Conservation (phyloP, 2,329 filamentous ascomycete species). For the Stagonosporopsis vannaccii region DNA sequence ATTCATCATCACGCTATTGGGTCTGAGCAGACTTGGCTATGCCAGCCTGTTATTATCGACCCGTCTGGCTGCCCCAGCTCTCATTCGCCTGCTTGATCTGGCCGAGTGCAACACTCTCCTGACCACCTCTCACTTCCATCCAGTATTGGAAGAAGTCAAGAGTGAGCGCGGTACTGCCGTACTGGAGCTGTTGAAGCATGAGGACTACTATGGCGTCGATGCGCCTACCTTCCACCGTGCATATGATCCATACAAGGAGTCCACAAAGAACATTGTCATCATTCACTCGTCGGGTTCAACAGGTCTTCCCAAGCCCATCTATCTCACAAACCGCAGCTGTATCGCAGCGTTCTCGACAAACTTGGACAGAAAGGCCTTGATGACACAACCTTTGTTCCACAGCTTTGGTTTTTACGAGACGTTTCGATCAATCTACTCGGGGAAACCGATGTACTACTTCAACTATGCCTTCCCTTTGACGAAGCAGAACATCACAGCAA, state of each 20-base stretch:
- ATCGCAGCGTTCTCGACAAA: slow-evolving; percentile 30
- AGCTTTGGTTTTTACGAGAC: slow-evolving; percentile 35
- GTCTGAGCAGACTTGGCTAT: slow-evolving; percentile 63
- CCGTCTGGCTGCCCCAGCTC: slow-evolving; percentile 60
- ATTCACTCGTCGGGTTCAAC: slow-evolving; percentile 65
- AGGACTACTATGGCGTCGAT: slow-evolving; percentile 29
- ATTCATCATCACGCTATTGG: slow-evolving; percentile 63
- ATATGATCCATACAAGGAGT: slow-evolving; percentile 32
- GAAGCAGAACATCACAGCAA: slow-evolving; percentile 25
- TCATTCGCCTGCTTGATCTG: slow-evolving; percentile 51
- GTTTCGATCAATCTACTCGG: slow-evolving; percentile 33
- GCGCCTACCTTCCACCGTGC: slow-evolving; percentile 24
- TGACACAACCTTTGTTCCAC: slow-evolving; percentile 37
- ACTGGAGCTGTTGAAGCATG: slow-evolving; percentile 33
- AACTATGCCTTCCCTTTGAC: slow-evolving; percentile 33
- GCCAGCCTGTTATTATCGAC: slow-evolving; percentile 63
- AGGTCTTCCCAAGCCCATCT: slow-evolving; percentile 69
- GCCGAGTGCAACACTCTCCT: slow-evolving; percentile 34
- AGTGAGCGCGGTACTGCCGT: slow-evolving; percentile 27
- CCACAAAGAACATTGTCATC: slow-evolving; percentile 49
- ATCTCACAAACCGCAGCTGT: slow-evolving; percentile 59
- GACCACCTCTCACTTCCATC: slow-evolving; percentile 27
- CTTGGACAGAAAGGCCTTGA: slow-evolving; percentile 29
- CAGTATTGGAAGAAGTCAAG: slow-evolving; percentile 40
- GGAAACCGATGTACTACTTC: slow-evolving; percentile 35